These are phyloP conservation scores for Lentinula raphanica DNA, from an alignment of 768 basidiomycete species.

Conservation along the genomic window DNA sequence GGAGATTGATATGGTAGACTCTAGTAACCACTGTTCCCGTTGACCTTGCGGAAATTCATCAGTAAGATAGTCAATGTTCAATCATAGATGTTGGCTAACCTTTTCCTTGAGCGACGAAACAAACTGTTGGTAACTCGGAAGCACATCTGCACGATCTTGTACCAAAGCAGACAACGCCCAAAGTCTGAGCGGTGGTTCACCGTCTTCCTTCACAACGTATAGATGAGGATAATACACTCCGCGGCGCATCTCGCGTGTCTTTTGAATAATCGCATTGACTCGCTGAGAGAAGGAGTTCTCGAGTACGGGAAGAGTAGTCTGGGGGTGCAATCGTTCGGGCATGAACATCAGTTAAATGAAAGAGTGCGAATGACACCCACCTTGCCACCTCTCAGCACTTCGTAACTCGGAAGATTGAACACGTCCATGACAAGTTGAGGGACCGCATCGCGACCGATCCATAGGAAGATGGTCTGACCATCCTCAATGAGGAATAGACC, in stretches of 20 bases:
- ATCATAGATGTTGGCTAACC: conserved; percentile 35
- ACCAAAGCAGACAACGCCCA: conserved; percentile 95
- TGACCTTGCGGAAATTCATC: background rate
- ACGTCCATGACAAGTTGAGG: conserved; percentile 92
- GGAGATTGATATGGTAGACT: background rate
- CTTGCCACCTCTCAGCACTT: conserved; percentile 90
- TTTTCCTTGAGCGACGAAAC: conserved; percentile 87
- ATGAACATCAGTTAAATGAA: too few relatives aligned
- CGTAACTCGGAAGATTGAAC: conserved; percentile 85
- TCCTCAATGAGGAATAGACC: conserved; percentile 97
- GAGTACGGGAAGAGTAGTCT: conserved; percentile 85
- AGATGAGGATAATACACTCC: conserved; percentile 92
- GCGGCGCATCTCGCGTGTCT: conserved; percentile 89
- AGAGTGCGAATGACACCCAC: conserved; percentile 32
- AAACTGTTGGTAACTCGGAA: conserved; percentile 96
- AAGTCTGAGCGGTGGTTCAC: conserved; percentile 86
- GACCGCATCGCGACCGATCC: conserved; percentile 98
- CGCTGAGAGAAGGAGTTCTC: conserved; percentile 97
- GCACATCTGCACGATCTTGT: conserved; percentile 91
- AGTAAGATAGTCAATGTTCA: background rate
- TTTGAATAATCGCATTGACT: conserved; percentile 88
- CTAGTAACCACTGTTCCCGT: conserved; percentile 10
- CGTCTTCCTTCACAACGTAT: conserved; percentile 97
- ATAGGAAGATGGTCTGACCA: conserved; percentile 95
- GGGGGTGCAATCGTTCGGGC: conserved; percentile 1